Evolutionary conservation across 1,284 basidiomycete species (phyloP).

Genomic region (Papiliotrema fonsecae): DNA sequence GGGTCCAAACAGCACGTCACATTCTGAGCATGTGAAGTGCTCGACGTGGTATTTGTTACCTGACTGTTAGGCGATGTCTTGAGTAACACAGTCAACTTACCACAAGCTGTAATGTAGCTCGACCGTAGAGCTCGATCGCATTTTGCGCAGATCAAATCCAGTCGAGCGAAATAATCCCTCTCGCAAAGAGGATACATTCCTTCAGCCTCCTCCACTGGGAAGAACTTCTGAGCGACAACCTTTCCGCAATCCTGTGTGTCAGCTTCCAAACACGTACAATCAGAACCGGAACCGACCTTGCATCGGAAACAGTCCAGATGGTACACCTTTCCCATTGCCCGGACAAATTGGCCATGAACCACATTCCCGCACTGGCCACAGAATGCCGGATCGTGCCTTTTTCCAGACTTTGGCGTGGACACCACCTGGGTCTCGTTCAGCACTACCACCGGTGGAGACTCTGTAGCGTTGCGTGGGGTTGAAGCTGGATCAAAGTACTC

Average conservation of each 20-base stretch:
- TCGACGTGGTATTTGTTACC: constrained; percentile 99
- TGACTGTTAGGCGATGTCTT: constrained; percentile 40
- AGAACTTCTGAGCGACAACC: constrained; percentile 97
- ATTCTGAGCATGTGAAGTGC: constrained; percentile 98
- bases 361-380: constrained; percentile 46
- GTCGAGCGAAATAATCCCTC: constrained; percentile 91
- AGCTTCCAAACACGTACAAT: constrained; percentile 9
- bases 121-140: constrained; percentile 90
- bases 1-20: constrained; percentile 91
- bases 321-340: constrained; percentile 89
- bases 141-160: constrained; percentile 95
- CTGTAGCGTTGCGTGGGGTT: too few species aligned
- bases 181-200: constrained; percentile 91
- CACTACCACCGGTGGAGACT: too few species aligned
- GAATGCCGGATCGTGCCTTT: constrained; percentile 24
- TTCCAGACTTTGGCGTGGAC: constrained; percentile 14
- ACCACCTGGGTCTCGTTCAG: constrained; percentile 9
- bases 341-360: constrained; percentile 78
- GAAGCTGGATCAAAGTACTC: constrained; percentile 6
- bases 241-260: constrained; percentile 79
- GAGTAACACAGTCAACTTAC: constrained; percentile 55
- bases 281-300: constrained; percentile 58
- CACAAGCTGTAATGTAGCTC: constrained; percentile 98
- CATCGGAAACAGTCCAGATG: constrained; percentile 97
- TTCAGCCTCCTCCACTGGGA: constrained; percentile 83